Evolutionary conservation across 495 filamentous ascomycete species (phyloP), one percentile per base, ranked within the genome.

Genomic region (Penicillium bialowiezense): DNA sequence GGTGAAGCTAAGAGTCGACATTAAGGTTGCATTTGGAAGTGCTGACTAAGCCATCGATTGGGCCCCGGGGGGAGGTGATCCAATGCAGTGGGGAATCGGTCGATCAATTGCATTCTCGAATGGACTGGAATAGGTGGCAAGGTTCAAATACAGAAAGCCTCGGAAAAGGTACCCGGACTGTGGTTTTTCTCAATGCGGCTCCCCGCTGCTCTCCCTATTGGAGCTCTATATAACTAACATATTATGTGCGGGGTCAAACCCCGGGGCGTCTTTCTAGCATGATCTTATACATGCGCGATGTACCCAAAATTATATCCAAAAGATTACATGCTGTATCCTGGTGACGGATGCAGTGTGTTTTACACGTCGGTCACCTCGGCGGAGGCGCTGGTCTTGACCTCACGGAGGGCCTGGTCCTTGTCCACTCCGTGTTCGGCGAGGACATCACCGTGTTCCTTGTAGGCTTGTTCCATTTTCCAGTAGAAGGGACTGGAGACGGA

Each of bases 391-490:
- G 37, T 37, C 29, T 45, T 41, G 26, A 33, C 51, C 2, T 14
- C 40, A 37, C 38, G 20, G 21, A 41, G 33, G 20, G 37, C 51
- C 17, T 55, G 44, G 8, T 14, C 40, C 18, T 44, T 44, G 10
- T 24, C 36, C 40, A 60, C 42, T 19, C 50, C 56, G 10, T 56
- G 62, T 33, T 62, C 53, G 1, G 52, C 60, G 1, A 72, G 54
- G 12, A 69, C 63, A 54, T 68, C 63, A 3, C 69, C 68, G 41
- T 63, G 59, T 23, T 62, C 41, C 17, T 55, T 58, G 31, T 70
- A 72, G 14, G 65, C 67, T 15, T 61, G 48, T 34, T 72, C 65
- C 67, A 72, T 72, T 13, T 64, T 59, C 67, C 67, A 72, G 33
- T 56, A 50, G 36, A 70, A 72, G 12, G 65, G 65, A 44, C 62